Evolutionary conservation across 2,329 filamentous ascomycete species (phyloP), one percentile per base, ranked within the genome.

Genomic region (Diaporthe ampelina): DNA sequence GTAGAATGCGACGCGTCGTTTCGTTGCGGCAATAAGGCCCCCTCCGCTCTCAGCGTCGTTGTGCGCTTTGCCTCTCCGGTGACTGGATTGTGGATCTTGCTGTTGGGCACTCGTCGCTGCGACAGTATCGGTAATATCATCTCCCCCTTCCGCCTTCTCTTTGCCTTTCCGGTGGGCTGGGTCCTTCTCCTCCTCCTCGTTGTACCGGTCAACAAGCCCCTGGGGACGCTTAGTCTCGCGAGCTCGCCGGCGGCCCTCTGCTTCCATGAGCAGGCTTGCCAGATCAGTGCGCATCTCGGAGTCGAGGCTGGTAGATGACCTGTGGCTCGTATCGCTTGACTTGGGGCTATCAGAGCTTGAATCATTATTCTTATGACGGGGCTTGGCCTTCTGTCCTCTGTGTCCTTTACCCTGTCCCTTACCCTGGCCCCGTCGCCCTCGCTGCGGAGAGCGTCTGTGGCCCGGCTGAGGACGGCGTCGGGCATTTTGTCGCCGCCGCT

Each of bases 201-300:
- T 57, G 21, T 63, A 43, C 17, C 69, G 57, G 13, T 72, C 69
- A 10, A 72, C 57, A n/a, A 63, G 57, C 19, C 32, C 11, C 69
- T 72, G 69, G 19, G 54, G 57, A 45, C 69, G 69, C 69, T 63
- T 32, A 17, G 57, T 21, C 57, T 61, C 69, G 11, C 57, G 56
- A 7, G 29, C 57, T 13, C 69, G 69, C 57, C 43, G 48, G 32
- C 69, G 69, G 24, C 43, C 45, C 3, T 13, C 69, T 9, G 57
- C 57, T 7, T 52, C 56, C 24, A 32, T 19, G 2, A 72, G 45
- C 17, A 72, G 69, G 69, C 45, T 54, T 9, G 54, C 69, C 43
- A 63, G 57, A 11, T 61, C 69, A 13, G 57, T 52, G 29, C 57
- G 69, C 57, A 72, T 21, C 8, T 72, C 69, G 32, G 69, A 72